A percentile compares a stretch with the other conserved stretches of the same genome.
Conservation (phyloP, 768 basidiomycete genomes). For the Mycena vulgaris region DNA sequence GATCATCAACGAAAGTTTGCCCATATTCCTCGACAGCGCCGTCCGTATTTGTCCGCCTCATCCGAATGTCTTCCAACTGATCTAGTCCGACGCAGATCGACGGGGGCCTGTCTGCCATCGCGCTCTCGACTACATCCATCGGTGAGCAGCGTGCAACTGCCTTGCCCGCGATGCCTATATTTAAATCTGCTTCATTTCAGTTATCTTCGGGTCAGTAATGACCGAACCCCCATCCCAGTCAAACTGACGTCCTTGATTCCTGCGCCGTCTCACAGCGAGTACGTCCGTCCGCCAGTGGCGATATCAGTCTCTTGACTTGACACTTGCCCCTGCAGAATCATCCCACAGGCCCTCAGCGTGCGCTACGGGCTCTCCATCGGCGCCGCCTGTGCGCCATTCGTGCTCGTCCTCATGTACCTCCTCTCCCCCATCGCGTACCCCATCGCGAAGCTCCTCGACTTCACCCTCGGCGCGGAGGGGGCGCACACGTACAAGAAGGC, state of each 20-base stretch:
- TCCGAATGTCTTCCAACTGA: too few species aligned
- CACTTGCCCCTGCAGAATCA: constrained; percentile 54
- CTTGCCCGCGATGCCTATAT: not conserved
- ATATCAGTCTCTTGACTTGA: too few species aligned
- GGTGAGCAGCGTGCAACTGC: too few species aligned
- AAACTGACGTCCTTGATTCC: too few species aligned
- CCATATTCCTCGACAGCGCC: constrained; percentile 86
- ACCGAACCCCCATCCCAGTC: too few species aligned
- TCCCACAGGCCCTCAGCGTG: constrained; percentile 82
- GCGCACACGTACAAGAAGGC: constrained; percentile 81
- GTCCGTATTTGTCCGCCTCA: constrained; percentile 55
- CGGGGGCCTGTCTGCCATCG: constrained; percentile 83
- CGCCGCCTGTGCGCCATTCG: too few species aligned
- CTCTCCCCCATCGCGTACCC: constrained; percentile 88
- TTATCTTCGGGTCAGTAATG: constrained; percentile 82
- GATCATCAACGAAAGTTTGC: constrained; percentile 89
- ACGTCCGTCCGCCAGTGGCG: constrained; percentile 54
- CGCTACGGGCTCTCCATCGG: constrained; percentile 87
- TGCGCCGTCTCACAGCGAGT: constrained; percentile 67
- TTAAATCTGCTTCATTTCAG: constrained; percentile 51
- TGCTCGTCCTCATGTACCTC: constrained; percentile 75
- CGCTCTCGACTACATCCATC: constrained; percentile 82
- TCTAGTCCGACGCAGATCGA: constrained; percentile 55
- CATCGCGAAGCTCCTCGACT: constrained; percentile 87
- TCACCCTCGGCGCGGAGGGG: constrained; percentile 82